phyloP scores from a whole-genome alignment of 2,329 filamentous ascomycete genomes.

The Trichophyton benhamiae region DNA sequence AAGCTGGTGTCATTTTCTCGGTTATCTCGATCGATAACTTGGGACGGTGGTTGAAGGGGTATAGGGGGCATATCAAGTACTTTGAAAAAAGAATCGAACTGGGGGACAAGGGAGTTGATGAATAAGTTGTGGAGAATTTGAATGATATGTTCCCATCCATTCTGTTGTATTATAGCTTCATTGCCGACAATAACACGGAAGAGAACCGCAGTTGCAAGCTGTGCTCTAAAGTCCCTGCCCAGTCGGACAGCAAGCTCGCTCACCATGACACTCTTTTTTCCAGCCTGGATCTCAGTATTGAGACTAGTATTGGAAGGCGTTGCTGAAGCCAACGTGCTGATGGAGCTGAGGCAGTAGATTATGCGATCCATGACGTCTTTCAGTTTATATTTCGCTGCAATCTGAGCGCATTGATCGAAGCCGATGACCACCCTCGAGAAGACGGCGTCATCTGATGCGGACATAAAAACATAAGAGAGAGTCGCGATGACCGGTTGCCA shows the following conservation, averaged over 20 bases:
- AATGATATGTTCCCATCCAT: conserved; percentile 53
- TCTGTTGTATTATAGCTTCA: conserved; percentile 62
- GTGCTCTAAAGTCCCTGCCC: conserved; percentile 82
- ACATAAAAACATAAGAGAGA: conserved; percentile 97
- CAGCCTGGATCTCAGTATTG: conserved; percentile 91
- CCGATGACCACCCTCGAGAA: conserved; percentile 87
- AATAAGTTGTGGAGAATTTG: conserved; percentile 93
- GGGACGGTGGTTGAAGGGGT: conserved; percentile 78
- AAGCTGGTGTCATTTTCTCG: conserved; percentile 70
- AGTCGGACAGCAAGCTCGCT: conserved; percentile 95
- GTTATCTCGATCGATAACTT: conserved; percentile 78
- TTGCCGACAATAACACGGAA: conserved; percentile 84
- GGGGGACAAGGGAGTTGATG: conserved; percentile 80
- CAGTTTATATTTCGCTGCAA: conserved; percentile 72
- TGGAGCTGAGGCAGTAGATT: conserved; percentile 75
- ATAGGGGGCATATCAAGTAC: conserved; percentile 65
- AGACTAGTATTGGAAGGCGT: conserved; percentile 67
- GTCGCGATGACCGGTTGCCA: conserved; percentile 95
- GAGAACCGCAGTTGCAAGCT: conserved; percentile 85
- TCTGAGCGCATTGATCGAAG: conserved; percentile 90
- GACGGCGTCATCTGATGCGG: conserved; percentile 88
- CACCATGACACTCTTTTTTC: conserved; percentile 91
- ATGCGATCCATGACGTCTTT: conserved; percentile 86
- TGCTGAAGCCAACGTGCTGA: conserved; percentile 73
- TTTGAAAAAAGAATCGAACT: conserved; percentile 58